phyloP scores from a whole-genome alignment of 805 yeast genomes.

The Candida berthetii region DNA sequence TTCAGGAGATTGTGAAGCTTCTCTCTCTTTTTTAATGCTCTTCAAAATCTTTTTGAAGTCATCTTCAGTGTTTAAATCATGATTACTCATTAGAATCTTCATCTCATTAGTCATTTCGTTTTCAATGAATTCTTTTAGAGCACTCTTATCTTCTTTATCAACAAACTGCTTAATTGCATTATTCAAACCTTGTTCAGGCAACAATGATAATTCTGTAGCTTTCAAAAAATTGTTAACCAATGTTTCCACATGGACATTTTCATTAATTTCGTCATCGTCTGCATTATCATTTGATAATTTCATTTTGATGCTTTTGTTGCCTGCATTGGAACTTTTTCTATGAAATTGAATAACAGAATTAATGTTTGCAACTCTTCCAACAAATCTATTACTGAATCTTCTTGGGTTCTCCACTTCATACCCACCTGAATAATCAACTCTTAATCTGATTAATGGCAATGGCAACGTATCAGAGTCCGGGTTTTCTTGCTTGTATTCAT shows the following conservation, averaged over 20 bases:
- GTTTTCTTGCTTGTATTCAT: slow-evolving; percentile 35
- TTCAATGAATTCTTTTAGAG: slow-evolving; percentile 59
- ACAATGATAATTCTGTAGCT: slow-evolving; percentile 56
- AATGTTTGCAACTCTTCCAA: slow-evolving; percentile 87
- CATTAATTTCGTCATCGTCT: slow-evolving; percentile 22
- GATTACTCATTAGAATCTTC: slow-evolving; percentile 35
- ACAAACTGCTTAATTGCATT: slow-evolving; percentile 68
- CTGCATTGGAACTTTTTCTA: slow-evolving; percentile 32
- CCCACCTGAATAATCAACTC: slow-evolving; percentile 88
- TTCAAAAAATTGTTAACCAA: slow-evolving; percentile 58
- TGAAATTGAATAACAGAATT: slow-evolving; percentile 76
- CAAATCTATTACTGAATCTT: slow-evolving; percentile 84
- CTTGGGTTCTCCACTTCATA: slow-evolving; percentile 89
- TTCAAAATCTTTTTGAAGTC: slow-evolving; percentile 34
- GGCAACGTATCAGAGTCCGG: slow-evolving; percentile 40
- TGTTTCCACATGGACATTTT: slow-evolving; percentile 48
- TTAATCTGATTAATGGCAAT: slow-evolving; percentile 71
- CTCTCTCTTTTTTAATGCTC: slow-evolving; percentile 26
- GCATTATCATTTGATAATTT: slow-evolving; percentile 3
- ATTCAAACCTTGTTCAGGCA: slow-evolving; percentile 73
- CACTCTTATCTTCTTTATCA: slow-evolving; percentile 75
- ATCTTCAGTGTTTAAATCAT: slow-evolving; percentile 28
- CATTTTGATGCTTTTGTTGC: slow-evolving; percentile 2
- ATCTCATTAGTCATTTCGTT: slow-evolving; percentile 49
- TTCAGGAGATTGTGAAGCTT: not conserved